Evolutionary conservation across 768 basidiomycete species (phyloP), one percentile per base, ranked within the genome.

Genomic region (Tricholoma hemisulphureum): DNA sequence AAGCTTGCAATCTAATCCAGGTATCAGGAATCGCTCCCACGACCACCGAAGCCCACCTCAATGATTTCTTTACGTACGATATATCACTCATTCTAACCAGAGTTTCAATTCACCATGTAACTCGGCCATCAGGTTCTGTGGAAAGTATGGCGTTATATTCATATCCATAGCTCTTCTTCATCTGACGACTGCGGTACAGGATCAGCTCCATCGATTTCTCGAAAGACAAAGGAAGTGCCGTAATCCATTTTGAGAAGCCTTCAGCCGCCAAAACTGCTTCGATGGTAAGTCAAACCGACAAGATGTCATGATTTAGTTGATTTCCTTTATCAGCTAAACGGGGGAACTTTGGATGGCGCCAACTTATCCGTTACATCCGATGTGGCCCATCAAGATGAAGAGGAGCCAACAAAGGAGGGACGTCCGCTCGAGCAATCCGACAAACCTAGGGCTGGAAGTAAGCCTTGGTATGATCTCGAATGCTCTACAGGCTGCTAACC

Each of bases 361-460:
- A 79, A 78, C 10, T 77, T 98, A 37, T 72, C 74, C 9, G 93
- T 98, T 53, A 82, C 85, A 7, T 89, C 90, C 14, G 87, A 91
- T 14, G 73, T 73, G 1, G 82, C 79, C 23, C 86, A 87, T 60
- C 69, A 76, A 14, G 85, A 86, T 52, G 81, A 85, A 18, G 76
- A 78, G 10, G 77, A 81, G 14, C 71, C 77, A 8, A 71, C 74
- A 21, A 62, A 63, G 41, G 73, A 77, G 3, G 69, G 56, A 11
- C 70, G 66, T 49, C 70, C 74, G 50, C 78, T 91, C 65, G 85
- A 89, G 14, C 95, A 97, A 74, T 81, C 86, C 35, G 94, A 96
- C 73, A 99, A 99, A 77, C 96, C 96, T 1, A 78, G 91, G 28
- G 89, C 91, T 16, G 91, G 86, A 45, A 92, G 89, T 91, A 64